Conservation (phyloP, 257 asterid species). For the Salvia miltiorrhiza region DNA sequence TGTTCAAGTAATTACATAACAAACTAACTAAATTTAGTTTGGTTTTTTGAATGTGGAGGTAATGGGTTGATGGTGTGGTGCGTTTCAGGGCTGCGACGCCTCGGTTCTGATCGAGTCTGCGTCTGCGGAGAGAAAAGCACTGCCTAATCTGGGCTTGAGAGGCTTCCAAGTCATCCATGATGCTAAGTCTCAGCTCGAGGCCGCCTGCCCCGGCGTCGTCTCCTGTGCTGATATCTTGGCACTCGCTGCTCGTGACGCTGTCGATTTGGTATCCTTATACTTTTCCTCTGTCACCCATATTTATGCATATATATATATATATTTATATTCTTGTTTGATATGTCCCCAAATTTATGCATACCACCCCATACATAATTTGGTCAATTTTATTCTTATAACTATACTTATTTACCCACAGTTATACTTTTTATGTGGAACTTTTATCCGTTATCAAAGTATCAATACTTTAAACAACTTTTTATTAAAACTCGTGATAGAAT, state of each 20-base stretch:
- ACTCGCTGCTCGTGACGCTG: conserved; percentile 65
- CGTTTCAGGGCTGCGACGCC: conserved; percentile 63
- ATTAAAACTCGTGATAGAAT: too few relatives aligned
- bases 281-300: too few relatives aligned
- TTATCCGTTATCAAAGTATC: too few relatives aligned
- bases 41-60: background rate
- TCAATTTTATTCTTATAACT: too few relatives aligned
- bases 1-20: conserved; percentile 41
- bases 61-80: background rate
- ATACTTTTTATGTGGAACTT: too few relatives aligned
- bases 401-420: too few relatives aligned
- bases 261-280: conserved; percentile 46
- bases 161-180: conserved; percentile 65
- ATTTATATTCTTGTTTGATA: too few relatives aligned
- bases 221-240: conserved; percentile 72
- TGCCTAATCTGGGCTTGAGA: conserved; percentile 46
- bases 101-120: conserved; percentile 46
- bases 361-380: too few relatives aligned
- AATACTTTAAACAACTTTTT: too few relatives aligned
- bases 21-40: background rate
- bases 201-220: conserved; percentile 52
- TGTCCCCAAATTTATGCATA: too few relatives aligned
- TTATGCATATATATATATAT: too few relatives aligned
- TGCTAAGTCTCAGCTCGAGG: conserved; percentile 61
- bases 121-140: conserved; percentile 49